Base-by-base conservation (phyloP, 2,329 filamentous ascomycete genomes). In the Orbilia quercus region DNA sequence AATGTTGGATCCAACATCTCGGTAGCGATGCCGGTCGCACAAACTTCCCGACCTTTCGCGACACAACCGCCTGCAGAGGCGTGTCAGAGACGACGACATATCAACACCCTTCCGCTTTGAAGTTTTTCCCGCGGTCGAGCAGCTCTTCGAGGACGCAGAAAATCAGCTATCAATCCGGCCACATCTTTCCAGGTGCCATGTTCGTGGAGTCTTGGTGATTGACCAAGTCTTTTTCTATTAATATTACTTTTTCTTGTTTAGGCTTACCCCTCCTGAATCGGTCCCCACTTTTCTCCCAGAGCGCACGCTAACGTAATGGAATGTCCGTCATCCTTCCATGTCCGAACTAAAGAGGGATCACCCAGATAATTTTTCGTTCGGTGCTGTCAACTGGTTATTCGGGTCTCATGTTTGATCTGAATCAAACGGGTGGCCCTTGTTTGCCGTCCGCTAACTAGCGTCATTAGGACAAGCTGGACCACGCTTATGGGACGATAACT, bases 391-490 rank as follows among this genome's bases (percentile, higher is more conserved):
- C 45, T 58, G 44, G 48, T 53, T 54, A 16, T 59, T 57, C 57
- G 57, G 57, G 50, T 64, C 51, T 57, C 42, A 40, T 31, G 28
- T 70, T 28, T 69, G 38, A 70, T 70, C 65, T 55, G 58, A 64
- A 64, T 63, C 57, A 67, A 67, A 67, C 58, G 51, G 67, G 51
- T 58, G 66, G 50, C 59, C 66, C 66, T 72, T 45, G 66, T 65
- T 65, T 64, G 59, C 67, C 67, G 67, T 64, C 67, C 67, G 59
- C 59, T 72, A n/a, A n/a, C n/a, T n/a, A 72, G 67, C 67, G 67
- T 65, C 67, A 65, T 72, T 64, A 16, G 44, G 34, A 31, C 36
- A 40, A 55, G 20, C 22, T 34, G 42, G 57, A 58, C 58, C 67
- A 54, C 28, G 50, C 64, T 20, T 54, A 54, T 69, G 55, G 59